Evolutionary conservation across 495 filamentous ascomycete genomes (phyloP).

Genomic region (Hypoxylon trugodes): DNA sequence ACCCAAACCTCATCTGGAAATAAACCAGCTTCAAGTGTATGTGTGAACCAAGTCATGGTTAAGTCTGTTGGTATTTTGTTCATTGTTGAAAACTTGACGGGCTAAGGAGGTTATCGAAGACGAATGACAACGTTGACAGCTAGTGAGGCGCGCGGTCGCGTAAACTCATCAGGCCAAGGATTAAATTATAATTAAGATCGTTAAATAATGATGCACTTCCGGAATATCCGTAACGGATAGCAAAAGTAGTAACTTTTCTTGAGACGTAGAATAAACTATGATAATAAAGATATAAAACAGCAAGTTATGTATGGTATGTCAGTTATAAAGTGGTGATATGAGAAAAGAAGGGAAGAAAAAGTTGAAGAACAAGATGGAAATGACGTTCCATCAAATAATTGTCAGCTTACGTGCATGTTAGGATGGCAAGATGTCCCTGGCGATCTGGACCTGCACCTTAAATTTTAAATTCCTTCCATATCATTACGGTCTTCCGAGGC

Average conservation of each 20-base stretch:
- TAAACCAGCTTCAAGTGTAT: conserved; percentile 15
- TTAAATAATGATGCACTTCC: conserved; percentile 10
- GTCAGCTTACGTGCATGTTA: conserved; percentile 1
- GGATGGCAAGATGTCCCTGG: conserved; percentile 10
- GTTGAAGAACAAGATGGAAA: conserved; percentile 10
- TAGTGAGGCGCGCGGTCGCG: conserved; percentile 17
- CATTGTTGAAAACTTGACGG: conserved; percentile 19
- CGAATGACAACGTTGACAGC: neutral
- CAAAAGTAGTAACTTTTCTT: too few relatives aligned
- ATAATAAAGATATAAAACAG: too few relatives aligned
- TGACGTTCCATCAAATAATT: conserved; percentile 28
- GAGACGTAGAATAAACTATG: too few relatives aligned
- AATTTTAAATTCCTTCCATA: conserved; percentile 16
- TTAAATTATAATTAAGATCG: neutral
- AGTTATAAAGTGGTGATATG: neutral
- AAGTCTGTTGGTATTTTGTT: conserved; percentile 27
- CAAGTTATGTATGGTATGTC: too few relatives aligned
- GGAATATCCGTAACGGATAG: neutral
- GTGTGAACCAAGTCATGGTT: conserved; percentile 31
- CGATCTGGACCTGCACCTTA: conserved; percentile 18
- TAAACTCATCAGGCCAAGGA: conserved; percentile 11
- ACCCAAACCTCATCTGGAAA: conserved; percentile 37
- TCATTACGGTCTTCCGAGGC: conserved; percentile 21
- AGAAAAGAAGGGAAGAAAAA: neutral
- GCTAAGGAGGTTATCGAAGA: neutral